These are phyloP conservation scores for Solanum sejunctum DNA, from an alignment of 257 asterid species.

Conservation along the genomic window DNA sequence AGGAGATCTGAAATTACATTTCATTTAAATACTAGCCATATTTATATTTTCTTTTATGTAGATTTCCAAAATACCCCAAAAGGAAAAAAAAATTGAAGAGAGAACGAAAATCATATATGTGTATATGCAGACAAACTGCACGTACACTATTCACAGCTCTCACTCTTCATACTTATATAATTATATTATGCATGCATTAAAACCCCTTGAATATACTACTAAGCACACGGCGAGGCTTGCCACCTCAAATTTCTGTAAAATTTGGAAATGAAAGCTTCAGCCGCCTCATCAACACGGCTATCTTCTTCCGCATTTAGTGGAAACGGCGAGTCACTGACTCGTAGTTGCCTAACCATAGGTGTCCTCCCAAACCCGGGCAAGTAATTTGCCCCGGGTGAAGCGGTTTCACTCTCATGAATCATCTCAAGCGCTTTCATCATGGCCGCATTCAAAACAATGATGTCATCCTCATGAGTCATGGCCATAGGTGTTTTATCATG, in stretches of 20 bases:
- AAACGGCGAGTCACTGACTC: conserved; percentile 62
- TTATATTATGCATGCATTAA: background rate
- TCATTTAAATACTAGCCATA: background rate
- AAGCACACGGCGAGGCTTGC: conserved; percentile 15
- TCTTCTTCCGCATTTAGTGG: conserved; percentile 27
- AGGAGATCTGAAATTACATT: background rate
- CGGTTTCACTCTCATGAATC: conserved; percentile 26
- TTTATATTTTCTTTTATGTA: background rate
- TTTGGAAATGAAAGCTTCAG: conserved; percentile 42
- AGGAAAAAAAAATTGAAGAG: background rate
- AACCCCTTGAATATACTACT: background rate
- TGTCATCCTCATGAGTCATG: conserved; percentile 5
- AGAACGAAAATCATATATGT: background rate
- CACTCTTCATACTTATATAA: background rate
- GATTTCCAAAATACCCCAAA: background rate
- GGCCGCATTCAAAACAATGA: conserved; percentile 14
- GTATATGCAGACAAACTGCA: background rate
- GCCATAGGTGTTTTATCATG: background rate
- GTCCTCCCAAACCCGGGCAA: conserved; percentile 61
- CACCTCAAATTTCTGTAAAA: conserved; percentile 48
- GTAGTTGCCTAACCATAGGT: conserved; percentile 63
- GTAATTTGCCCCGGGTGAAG: conserved; percentile 36
- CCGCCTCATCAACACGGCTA: conserved; percentile 48
- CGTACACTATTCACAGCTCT: background rate
- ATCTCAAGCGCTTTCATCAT: conserved; percentile 31